A percentile compares a stretch with the other conserved stretches of the same genome.
phyloP scores from a whole-genome alignment of 148 eudicot genomes.

The Nepenthes mirabilis region DNA sequence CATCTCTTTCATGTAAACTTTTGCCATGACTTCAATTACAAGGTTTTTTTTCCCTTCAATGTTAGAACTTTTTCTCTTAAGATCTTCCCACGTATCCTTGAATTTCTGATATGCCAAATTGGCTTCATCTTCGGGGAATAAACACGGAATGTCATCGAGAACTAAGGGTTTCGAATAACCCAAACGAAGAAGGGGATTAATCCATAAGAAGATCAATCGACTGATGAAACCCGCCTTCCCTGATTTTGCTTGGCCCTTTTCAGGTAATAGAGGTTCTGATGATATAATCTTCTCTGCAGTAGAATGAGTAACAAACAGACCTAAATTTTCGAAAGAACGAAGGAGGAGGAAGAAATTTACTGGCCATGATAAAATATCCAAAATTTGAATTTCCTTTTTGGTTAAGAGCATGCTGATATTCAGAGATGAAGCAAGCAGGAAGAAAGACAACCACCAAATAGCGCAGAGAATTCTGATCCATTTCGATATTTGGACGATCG shows the following conservation, averaged over 20 bases:
- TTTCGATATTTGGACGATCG: constrained; percentile 24
- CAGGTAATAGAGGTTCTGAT: constrained; percentile 33
- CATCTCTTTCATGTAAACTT: constrained; percentile 36
- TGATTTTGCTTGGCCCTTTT: constrained; percentile 8
- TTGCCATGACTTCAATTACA: constrained; percentile 18
- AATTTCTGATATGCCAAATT: constrained; percentile 33
- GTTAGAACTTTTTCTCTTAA: constrained; percentile 10
- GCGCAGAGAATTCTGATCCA: constrained; percentile 21
- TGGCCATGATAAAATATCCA: constrained; percentile 34
- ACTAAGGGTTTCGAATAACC: constrained; percentile 33
- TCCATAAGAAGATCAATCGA: constrained; percentile 49
- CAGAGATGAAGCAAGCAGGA: constrained; percentile 27
- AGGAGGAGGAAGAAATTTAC: constrained; percentile 35
- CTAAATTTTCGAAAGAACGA: constrained; percentile 23
- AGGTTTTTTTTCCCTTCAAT: constrained; percentile 6
- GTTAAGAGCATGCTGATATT: constrained; percentile 15
- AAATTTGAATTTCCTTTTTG: constrained; percentile 8
- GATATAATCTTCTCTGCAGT: constrained; percentile 7
- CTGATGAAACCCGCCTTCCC: constrained; percentile 22
- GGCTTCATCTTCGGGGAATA: constrained; percentile 50
- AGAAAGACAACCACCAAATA: constrained; percentile 40
- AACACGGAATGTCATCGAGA: constrained; percentile 42
- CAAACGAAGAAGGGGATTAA: constrained; percentile 33
- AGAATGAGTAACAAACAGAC: constrained; percentile 5
- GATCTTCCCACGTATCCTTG: constrained; percentile 18